Percentiles rank a stretch among this genome's conserved stretches.
Evolutionary conservation across 2,329 filamentous ascomycete genomes (phyloP).

Genomic region (Fusarium heterosporum): DNA sequence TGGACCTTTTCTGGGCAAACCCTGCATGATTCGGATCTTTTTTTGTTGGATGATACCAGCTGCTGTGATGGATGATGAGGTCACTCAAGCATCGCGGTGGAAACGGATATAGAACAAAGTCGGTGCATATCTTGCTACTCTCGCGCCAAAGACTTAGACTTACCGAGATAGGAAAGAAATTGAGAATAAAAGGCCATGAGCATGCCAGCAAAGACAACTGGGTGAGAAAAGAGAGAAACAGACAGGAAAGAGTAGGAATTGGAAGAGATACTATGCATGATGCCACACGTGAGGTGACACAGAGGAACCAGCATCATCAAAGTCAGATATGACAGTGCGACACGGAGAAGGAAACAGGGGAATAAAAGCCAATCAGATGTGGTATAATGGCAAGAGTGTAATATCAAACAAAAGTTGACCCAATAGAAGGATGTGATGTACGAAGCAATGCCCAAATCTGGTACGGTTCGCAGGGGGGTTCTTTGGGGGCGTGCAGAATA

Average conservation of each 20-base stretch:
- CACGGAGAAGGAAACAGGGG: neutral
- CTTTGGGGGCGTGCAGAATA: constrained; percentile 16
- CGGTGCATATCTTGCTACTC: neutral
- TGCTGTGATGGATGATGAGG: constrained; percentile 2
- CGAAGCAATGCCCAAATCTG: constrained; percentile 20
- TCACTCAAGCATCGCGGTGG: neutral
- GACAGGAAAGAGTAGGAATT: neutral
- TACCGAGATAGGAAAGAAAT: neutral
- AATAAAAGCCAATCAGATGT: constrained; percentile 13
- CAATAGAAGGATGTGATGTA: constrained; percentile 19
- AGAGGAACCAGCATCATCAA: constrained; percentile 13
- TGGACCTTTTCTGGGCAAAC: constrained; percentile 9
- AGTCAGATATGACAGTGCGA: constrained; percentile 16
- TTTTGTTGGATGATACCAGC: neutral
- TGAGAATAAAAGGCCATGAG: neutral
- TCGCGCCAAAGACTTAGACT: neutral
- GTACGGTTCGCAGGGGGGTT: constrained; percentile 25
- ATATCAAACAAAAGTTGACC: constrained; percentile 2
- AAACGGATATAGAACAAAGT: constrained; percentile 3
- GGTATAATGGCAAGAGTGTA: neutral
- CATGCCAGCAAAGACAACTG: constrained; percentile 5
- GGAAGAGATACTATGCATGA: neutral
- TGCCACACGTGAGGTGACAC: constrained; percentile 23
- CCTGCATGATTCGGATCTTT: constrained; percentile 15
- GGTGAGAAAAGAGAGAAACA: neutral